phyloP scores from a whole-genome alignment of 2,329 filamentous ascomycete genomes.

The Monosporascus sp. region DNA sequence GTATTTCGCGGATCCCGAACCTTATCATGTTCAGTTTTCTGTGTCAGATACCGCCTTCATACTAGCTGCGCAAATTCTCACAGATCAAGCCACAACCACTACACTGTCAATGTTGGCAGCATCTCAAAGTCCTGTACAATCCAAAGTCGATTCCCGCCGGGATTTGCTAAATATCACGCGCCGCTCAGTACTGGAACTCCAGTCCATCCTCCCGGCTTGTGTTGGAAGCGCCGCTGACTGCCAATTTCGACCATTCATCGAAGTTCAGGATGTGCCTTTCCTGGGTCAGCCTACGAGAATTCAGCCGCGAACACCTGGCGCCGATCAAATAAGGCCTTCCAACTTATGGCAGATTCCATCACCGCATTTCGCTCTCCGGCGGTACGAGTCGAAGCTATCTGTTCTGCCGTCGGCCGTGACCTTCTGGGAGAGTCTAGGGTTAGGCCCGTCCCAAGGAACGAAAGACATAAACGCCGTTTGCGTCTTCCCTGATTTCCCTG shows the following conservation, averaged over 20 bases:
- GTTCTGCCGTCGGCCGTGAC: constrained; percentile 67
- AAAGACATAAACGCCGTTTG: constrained; percentile 70
- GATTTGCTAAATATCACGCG: constrained; percentile 39
- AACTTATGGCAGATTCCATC: constrained; percentile 59
- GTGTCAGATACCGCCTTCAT: constrained; percentile 57
- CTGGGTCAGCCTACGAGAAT: constrained; percentile 47
- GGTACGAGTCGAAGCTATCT: constrained; percentile 64
- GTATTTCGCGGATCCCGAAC: constrained; percentile 57
- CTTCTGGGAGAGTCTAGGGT: constrained; percentile 78
- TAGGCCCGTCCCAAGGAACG: constrained; percentile 63
- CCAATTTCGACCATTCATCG: constrained; percentile 45
- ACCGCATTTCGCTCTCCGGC: constrained; percentile 67
- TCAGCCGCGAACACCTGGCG: constrained; percentile 42
- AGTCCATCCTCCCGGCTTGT: constrained; percentile 37
- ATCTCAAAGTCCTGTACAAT: constrained; percentile 18
- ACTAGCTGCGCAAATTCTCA: constrained; percentile 64
- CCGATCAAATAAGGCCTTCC: constrained; percentile 44
- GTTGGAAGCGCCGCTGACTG: constrained; percentile 38
- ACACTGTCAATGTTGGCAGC: constrained; percentile 29
- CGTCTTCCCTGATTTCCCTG: constrained; percentile 62
- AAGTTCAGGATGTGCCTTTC: constrained; percentile 53
- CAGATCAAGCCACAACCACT: constrained; percentile 60
- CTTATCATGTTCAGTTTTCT: constrained; percentile 39
- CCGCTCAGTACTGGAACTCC: constrained; percentile 44
- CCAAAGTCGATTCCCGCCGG: constrained; percentile 31